Evolutionary conservation across 495 filamentous ascomycete genomes (phyloP), one percentile per base, ranked within the genome.

Genomic region (Aspergillus bertholletiae): DNA sequence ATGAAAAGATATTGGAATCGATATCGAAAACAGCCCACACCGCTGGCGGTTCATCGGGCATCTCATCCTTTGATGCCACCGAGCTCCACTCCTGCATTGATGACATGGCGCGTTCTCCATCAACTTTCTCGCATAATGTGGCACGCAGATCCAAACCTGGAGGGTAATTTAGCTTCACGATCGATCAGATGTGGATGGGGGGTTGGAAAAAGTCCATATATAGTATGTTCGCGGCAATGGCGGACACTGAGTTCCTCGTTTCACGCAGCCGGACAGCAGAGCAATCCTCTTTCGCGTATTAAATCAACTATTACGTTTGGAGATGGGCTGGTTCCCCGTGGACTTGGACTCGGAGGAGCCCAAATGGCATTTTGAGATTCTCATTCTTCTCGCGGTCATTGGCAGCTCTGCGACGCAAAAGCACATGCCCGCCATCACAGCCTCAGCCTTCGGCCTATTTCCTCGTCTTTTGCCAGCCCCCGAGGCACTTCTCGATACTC

Each of bases 401-500:
- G 84, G 84, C 58, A 83, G 85, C 58, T 75, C 74, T 13, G 73
- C 78, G 4, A 80, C 86, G 41, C 74, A 75, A 55, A 73, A 76
- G 55, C 81, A 85, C 60, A 66, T 76, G 0, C 82, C 84, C 56
- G 70, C 74, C 43, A 73, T 86, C 30, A 85, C 82, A 2, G 77
- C 81, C 21, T 80, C 77, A 20, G 64, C 71, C 44, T 68, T 84
- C 23, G 83, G 79, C 57, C 67, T 80, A 20, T 73, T 86, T 8
- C 85, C 85, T 27, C 83, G 84, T 45, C 80, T 88, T 40, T 75
- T 88, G 26, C 85, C 85, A 23, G 85, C 85, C 4, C 85, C 85
- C 17, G 84, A 88, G 66, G 80, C 81, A 27, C 74, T 88, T 23
- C 65, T 87, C 32, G 76, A 80, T 41, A 75, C 83, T 8, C 64